These are phyloP conservation scores for Ceratocystis diversiconidia DNA, from an alignment of 2,329 filamentous ascomycete species.

Conservation along the genomic window DNA sequence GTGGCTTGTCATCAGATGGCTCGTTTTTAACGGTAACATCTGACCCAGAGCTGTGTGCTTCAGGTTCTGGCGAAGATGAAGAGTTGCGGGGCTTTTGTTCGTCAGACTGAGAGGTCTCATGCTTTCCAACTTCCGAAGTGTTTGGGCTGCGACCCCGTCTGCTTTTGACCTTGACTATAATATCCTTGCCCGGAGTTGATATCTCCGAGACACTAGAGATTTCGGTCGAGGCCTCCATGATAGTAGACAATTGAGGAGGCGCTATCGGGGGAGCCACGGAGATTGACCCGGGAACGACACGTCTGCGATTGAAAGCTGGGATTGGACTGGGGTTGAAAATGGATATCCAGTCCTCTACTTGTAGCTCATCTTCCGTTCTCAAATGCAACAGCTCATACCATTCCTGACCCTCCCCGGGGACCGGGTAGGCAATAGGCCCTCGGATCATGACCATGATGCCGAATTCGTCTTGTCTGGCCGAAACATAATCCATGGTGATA, in stretches of 20 bases:
- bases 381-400: constrained; percentile 83
- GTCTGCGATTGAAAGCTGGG: constrained; percentile 30
- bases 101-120: not conserved
- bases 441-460: constrained; percentile 81
- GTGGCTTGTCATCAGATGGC: constrained; percentile 13
- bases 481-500: constrained; percentile 56
- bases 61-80: constrained; percentile 19
- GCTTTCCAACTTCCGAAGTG: not conserved
- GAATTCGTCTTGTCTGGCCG: constrained; percentile 59
- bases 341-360: constrained; percentile 72
- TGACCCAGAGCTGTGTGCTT: constrained; percentile 20
- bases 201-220: constrained; percentile 12
- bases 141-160: constrained; percentile 13
- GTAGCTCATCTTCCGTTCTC: constrained; percentile 58
- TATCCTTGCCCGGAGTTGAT: constrained; percentile 2
- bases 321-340: constrained; percentile 48
- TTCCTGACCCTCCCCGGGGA: constrained; percentile 41
- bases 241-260: constrained; percentile 14
- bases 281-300: constrained; percentile 23
- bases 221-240: constrained; percentile 14
- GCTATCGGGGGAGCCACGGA: constrained; percentile 1
- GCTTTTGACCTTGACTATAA: constrained; percentile 15
- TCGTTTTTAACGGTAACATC: constrained; percentile 10
- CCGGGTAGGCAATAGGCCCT: constrained; percentile 29
- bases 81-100: not conserved